These are phyloP conservation scores for Eucalyptus tenuipes DNA, from an alignment of 345 rosid species.

Conservation along the genomic window DNA sequence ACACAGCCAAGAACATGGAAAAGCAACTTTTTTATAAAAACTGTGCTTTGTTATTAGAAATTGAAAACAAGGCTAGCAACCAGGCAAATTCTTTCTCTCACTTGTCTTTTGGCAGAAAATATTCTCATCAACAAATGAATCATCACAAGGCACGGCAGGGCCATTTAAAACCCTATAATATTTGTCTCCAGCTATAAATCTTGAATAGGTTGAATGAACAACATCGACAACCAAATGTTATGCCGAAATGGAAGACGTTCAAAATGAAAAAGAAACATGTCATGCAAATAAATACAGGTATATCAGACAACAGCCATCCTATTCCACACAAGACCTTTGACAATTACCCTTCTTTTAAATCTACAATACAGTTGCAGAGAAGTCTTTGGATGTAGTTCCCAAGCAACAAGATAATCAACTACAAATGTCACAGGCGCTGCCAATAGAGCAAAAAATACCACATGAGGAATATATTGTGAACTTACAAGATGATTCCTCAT, in stretches of 20 bases:
- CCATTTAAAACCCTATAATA: not conserved
- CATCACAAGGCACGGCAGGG: not conserved
- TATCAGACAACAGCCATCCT: not conserved
- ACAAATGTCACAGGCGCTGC: not conserved
- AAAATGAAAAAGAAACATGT: not conserved
- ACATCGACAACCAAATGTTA: not conserved
- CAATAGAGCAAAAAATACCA: not conserved
- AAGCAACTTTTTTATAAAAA: not conserved
- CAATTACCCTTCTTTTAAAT: not conserved
- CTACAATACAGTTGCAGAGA: not conserved
- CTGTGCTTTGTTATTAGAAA: not conserved
- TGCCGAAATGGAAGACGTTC: not conserved
- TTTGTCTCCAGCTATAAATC: not conserved
- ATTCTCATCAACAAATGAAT: not conserved
- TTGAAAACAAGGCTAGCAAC: not conserved
- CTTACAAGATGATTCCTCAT: constrained; percentile 62
- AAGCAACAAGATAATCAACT: not conserved
- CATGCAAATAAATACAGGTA: not conserved
- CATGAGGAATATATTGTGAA: not conserved
- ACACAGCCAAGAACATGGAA: not conserved
- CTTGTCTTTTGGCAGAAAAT: not conserved
- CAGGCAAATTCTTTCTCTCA: not conserved
- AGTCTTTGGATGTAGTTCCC: not conserved
- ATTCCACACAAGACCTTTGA: not conserved
- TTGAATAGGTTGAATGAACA: not conserved